phyloP scores from a whole-genome alignment of 805 yeast species.

The Candida tammaniensis region DNA sequence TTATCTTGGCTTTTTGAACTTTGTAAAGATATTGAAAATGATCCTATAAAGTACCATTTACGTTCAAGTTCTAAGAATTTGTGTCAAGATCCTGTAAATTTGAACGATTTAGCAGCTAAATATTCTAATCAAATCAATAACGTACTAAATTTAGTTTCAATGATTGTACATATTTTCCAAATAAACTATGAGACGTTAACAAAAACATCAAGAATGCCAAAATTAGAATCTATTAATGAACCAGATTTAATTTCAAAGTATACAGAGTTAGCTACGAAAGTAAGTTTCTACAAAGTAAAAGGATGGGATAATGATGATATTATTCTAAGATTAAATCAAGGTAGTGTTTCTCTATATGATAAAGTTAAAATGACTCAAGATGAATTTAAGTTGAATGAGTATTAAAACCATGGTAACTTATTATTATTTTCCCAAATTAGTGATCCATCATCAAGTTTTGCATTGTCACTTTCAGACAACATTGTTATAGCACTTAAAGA shows the following conservation, averaged over 20 bases:
- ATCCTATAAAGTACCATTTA: conserved; percentile 50
- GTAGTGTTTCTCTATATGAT: conserved; percentile 18
- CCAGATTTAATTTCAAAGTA: conserved; percentile 20
- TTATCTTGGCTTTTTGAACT: conserved; percentile 33
- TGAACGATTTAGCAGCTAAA: conserved; percentile 28
- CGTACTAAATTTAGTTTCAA: conserved; percentile 26
- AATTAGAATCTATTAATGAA: conserved; percentile 20
- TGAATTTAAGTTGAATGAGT: conserved; percentile 5
- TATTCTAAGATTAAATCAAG: conserved; percentile 25
- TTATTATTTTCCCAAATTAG: conserved; percentile 41
- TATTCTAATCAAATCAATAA: conserved; percentile 17
- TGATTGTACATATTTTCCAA: conserved; percentile 28
- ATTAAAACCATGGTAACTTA: conserved; percentile 41
- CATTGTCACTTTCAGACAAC: conserved; percentile 23
- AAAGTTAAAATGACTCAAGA: conserved; percentile 26
- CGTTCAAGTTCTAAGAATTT: conserved; percentile 36
- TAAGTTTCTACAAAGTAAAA: conserved; percentile 32
- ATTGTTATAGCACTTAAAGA: conserved; percentile 36
- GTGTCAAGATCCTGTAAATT: conserved; percentile 30
- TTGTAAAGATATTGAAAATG: conserved; percentile 44
- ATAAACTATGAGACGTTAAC: conserved; percentile 31
- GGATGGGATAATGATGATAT: conserved; percentile 40
- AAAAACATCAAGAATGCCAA: conserved; percentile 39
- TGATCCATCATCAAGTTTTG: conserved; percentile 20
- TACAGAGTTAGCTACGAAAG: conserved; percentile 20